phyloP scores from a whole-genome alignment of 2,329 filamentous ascomycete genomes.

The Fusarium succisae region DNA sequence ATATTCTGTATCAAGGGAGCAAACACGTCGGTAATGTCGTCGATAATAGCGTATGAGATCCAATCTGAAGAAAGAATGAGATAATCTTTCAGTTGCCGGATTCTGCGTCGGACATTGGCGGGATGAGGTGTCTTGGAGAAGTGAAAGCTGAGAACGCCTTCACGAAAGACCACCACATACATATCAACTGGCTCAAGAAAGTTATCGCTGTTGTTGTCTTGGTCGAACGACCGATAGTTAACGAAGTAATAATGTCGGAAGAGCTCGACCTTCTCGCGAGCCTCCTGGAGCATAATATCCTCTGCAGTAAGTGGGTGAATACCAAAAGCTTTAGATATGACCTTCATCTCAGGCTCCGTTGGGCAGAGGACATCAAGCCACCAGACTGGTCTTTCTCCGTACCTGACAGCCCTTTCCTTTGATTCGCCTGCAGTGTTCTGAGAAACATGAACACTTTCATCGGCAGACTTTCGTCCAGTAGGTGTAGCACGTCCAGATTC shows the following conservation, averaged over 20 bases:
- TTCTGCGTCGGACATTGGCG: conserved; percentile 91
- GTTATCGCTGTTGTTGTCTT: conserved; percentile 87
- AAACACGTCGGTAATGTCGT: conserved; percentile 98
- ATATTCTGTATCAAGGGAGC: conserved; percentile 91
- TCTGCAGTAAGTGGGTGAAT: conserved; percentile 96
- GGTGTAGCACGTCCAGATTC: conserved; percentile 61
- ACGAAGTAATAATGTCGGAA: conserved; percentile 99
- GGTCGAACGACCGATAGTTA: conserved; percentile 97
- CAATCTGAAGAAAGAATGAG: conserved; percentile 93
- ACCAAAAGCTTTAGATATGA: conserved; percentile 89
- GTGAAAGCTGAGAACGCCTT: conserved; percentile 95
- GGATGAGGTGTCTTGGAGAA: conserved; percentile 96
- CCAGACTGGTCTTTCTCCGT: conserved; percentile 90
- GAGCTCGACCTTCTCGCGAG: conserved; percentile 96
- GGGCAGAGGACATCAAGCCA: conserved; percentile 95
- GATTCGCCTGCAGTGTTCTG: conserved; percentile 31
- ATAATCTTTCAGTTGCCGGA: conserved; percentile 94
- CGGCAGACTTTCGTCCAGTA: conserved; percentile 52
- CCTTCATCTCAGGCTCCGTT: conserved; percentile 95
- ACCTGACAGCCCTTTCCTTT: conserved; percentile 60
- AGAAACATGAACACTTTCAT: conserved; percentile 30
- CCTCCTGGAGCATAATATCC: conserved; percentile 97
- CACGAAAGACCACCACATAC: conserved; percentile 96
- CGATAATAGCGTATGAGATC: conserved; percentile 98
- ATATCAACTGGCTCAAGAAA: conserved; percentile 97